A percentile compares a stretch with the other conserved stretches of the same genome.
Conservation (phyloP, 768 basidiomycete species). For the Suillus weaverae region DNA sequence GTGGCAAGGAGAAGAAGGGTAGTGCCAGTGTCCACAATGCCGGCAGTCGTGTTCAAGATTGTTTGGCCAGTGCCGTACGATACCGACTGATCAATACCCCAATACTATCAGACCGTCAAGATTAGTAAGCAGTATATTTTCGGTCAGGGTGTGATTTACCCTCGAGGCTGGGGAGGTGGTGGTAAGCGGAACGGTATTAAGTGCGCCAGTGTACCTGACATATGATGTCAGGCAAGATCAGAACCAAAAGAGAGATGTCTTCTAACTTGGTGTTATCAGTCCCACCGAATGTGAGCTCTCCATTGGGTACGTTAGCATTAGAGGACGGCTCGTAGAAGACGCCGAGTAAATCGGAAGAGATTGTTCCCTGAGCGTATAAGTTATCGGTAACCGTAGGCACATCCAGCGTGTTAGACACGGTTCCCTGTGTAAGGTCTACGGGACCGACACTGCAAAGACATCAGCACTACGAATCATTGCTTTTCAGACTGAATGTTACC, state of each 20-base stretch:
- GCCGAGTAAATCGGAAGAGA: constrained; percentile 45
- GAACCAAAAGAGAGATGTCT: neutral
- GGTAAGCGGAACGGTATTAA: constrained; percentile 40
- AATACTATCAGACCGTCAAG: constrained; percentile 28
- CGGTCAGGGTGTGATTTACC: neutral
- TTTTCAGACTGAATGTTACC: constrained; percentile 24
- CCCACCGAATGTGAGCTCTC: constrained; percentile 53
- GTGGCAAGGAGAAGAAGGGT: constrained; percentile 52
- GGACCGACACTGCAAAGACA: constrained; percentile 42
- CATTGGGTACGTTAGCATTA: constrained; percentile 35
- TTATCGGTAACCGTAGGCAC: constrained; percentile 57
- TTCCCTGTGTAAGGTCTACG: constrained; percentile 43
- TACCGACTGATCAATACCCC: constrained; percentile 41
- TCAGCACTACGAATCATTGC: neutral
- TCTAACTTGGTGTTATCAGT: constrained; percentile 42
- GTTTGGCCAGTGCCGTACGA: constrained; percentile 32
- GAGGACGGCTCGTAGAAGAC: constrained; percentile 51
- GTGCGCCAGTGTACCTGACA: constrained; percentile 27
- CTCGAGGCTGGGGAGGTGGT: constrained; percentile 39
- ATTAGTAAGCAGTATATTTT: neutral
- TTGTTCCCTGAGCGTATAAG: constrained; percentile 46
- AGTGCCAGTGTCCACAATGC: constrained; percentile 50
- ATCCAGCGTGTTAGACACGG: constrained; percentile 33
- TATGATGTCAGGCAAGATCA: neutral
- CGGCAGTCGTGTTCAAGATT: constrained; percentile 35